Percentiles rank a stretch among this genome's conserved stretches.
Conservation (phyloP, 345 rosid genomes). For the Sapria himalayana region DNA sequence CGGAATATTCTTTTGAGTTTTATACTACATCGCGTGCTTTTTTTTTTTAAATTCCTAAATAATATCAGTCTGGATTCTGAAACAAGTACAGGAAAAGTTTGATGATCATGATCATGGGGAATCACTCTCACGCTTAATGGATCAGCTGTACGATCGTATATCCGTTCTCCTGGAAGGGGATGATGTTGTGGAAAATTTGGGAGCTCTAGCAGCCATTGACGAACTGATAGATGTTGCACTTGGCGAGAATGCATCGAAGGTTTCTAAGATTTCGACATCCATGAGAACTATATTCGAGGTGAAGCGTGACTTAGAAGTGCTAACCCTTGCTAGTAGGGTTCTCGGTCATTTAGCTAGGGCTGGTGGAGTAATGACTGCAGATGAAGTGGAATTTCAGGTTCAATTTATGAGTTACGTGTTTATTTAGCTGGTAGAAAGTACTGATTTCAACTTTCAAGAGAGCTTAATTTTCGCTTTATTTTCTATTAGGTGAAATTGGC, state of each 20-base stretch:
- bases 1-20: too few relatives aligned
- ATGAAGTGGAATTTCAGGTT: conserved; percentile 95
- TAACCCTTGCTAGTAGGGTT: conserved; percentile 84
- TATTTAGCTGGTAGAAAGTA: background rate
- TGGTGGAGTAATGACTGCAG: conserved; percentile 98
- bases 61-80: too few relatives aligned
- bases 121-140: conserved; percentile 77
- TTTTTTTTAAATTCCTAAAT: too few relatives aligned
- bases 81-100: conserved; percentile 66
- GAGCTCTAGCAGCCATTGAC: conserved; percentile 76
- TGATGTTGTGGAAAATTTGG: conserved; percentile 74
- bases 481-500: conserved; percentile 58
- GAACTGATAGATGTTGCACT: conserved; percentile 83
- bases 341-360: conserved; percentile 96
- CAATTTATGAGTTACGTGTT: conserved; percentile 6
- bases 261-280: conserved; percentile 60
- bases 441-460: too few relatives aligned
- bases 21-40: too few relatives aligned
- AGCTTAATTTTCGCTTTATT: too few relatives aligned
- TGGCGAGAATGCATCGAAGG: conserved; percentile 93
- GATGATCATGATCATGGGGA: conserved; percentile 84
- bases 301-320: conserved; percentile 65
- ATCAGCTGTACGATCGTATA: conserved; percentile 59
- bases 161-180: conserved; percentile 45
- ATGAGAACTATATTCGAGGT: conserved; percentile 61